These are phyloP conservation scores for Stentor coeruleus DNA, from an alignment of 73 alveolate species.

Conservation along the genomic window DNA sequence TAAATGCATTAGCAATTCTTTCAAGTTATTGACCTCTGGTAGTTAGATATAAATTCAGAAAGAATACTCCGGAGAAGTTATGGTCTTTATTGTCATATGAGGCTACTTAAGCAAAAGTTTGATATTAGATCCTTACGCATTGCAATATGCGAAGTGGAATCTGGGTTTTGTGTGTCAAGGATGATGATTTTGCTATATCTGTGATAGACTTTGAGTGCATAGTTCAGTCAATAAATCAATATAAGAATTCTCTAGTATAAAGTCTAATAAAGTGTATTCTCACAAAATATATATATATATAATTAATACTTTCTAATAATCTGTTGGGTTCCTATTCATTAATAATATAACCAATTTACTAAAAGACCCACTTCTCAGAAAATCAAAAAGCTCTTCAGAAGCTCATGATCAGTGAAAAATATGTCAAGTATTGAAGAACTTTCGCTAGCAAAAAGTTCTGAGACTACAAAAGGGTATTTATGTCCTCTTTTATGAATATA, in stretches of 20 bases:
- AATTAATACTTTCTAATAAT: neutral
- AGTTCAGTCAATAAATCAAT: neutral
- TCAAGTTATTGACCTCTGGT: too few relatives aligned
- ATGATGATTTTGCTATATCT: neutral
- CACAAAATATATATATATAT: neutral
- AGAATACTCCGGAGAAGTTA: too few relatives aligned
- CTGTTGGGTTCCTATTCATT: neutral
- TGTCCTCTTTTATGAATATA: neutral
- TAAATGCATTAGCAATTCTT: neutral
- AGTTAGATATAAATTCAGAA: too few relatives aligned
- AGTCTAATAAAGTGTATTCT: neutral
- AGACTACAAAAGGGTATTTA: neutral
- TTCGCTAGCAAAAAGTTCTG: constrained; percentile 10
- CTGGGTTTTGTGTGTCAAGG: too few relatives aligned
- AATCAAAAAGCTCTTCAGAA: neutral
- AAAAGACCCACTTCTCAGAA: neutral
- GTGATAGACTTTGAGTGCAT: neutral
- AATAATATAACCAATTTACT: neutral
- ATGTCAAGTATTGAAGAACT: neutral
- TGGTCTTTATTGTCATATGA: too few relatives aligned
- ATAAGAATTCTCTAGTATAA: neutral
- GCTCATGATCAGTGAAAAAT: neutral
- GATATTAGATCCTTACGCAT: too few relatives aligned
- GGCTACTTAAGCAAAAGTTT: too few relatives aligned
- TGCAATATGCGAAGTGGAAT: too few relatives aligned